A percentile compares a stretch with the other conserved stretches of the same genome.
Evolutionary conservation across 1,284 basidiomycete species (phyloP).

Genomic region (Papiliotrema flavescens): DNA sequence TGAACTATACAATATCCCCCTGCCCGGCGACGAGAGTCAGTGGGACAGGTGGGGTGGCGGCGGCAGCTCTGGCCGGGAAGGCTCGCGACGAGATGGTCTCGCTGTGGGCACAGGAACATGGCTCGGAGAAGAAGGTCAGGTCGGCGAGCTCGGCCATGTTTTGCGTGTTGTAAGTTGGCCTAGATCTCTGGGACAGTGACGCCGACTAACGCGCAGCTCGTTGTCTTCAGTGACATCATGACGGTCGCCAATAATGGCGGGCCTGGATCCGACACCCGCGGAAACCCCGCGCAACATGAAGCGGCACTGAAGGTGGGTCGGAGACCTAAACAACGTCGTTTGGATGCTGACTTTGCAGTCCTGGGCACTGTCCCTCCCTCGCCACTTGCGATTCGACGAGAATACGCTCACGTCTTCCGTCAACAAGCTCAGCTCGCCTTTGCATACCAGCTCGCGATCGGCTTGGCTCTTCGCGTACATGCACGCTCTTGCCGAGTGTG

Average conservation of each 20-base stretch:
- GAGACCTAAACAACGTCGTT: neutral
- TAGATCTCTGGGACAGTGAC: conserved; percentile 13
- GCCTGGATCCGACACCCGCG: conserved; percentile 13
- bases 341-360: conserved; percentile 13
- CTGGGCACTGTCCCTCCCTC: conserved; percentile 49
- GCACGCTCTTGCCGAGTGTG: conserved; percentile 51
- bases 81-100: conserved; percentile 32
- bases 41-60: conserved; percentile 44
- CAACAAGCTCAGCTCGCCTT: conserved; percentile 35
- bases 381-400: conserved; percentile 49
- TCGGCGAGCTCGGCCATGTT: conserved; percentile 48
- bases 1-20: conserved; percentile 38
- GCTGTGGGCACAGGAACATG: conserved; percentile 33
- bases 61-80: conserved; percentile 23
- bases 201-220: conserved; percentile 22
- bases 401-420: conserved; percentile 45
- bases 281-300: conserved; percentile 26
- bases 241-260: conserved; percentile 27
- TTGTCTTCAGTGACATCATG: conserved; percentile 42
- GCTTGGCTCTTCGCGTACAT: conserved; percentile 52
- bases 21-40: conserved; percentile 40
- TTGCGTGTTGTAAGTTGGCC: conserved; percentile 42
- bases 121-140: conserved; percentile 36
- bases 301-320: conserved; percentile 34
- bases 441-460: conserved; percentile 35